Conservation (phyloP, 2,329 filamentous ascomycete genomes). For the Aspergillus awamori region DNA sequence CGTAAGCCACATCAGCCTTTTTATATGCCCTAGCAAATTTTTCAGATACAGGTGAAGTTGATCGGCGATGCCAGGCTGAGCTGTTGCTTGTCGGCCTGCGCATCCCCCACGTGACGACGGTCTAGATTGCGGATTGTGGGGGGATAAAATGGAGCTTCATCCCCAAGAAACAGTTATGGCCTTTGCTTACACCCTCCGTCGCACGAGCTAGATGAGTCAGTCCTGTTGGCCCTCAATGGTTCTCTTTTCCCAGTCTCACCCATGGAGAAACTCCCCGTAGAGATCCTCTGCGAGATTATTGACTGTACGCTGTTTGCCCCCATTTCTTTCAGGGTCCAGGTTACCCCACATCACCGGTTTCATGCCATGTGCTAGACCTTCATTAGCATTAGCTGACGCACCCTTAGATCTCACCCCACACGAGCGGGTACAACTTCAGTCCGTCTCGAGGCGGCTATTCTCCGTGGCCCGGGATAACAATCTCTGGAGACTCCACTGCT, state of each 20-base stretch:
- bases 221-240: conserved; percentile 31
- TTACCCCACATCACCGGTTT: conserved; percentile 16
- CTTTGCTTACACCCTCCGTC: conserved; percentile 9
- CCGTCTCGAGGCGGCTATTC: conserved; percentile 68
- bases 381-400: conserved; percentile 20
- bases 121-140: conserved; percentile 21
- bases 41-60: neutral
- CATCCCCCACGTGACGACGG: conserved; percentile 18
- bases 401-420: conserved; percentile 61
- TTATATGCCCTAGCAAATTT: no score
- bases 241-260: conserved; percentile 20
- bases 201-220: conserved; percentile 18
- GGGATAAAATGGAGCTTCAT: conserved; percentile 11
- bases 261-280: conserved; percentile 63
- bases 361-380: conserved; percentile 21
- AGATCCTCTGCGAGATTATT: conserved; percentile 66
- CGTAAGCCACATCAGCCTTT: no score
- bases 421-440: conserved; percentile 69
- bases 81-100: neutral
- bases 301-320: conserved; percentile 54
- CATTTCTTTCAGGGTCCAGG: conserved; percentile 16
- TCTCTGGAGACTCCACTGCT: conserved; percentile 76
- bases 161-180: conserved; percentile 9
- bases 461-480: conserved; percentile 71
- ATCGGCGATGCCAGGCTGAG: neutral